phyloP scores from a whole-genome alignment of 495 filamentous ascomycete genomes.

The Penicillium flavigenum region DNA sequence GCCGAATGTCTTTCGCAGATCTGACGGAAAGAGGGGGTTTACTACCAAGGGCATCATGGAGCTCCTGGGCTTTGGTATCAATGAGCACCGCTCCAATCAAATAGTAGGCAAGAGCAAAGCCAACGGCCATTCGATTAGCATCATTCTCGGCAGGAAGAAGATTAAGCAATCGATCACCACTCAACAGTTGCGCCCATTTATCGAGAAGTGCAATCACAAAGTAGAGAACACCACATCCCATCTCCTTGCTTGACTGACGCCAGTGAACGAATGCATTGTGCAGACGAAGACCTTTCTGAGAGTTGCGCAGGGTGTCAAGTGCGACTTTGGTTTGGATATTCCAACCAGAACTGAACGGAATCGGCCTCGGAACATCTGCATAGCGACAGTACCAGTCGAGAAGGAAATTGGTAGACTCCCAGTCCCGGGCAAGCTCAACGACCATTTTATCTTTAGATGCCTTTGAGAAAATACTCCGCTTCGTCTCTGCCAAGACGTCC shows the following conservation, averaged over 20 bases:
- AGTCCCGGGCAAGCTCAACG: constrained; percentile 49
- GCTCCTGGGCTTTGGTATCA: constrained; percentile 56
- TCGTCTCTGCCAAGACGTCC: constrained; percentile 46
- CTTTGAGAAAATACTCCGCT: constrained; percentile 42
- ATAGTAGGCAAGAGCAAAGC: constrained; percentile 60
- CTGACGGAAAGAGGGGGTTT: constrained; percentile 33
- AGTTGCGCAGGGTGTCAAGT: constrained; percentile 51
- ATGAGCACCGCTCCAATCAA: constrained; percentile 59
- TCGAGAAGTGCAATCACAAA: constrained; percentile 60
- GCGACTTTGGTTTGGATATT: constrained; percentile 59
- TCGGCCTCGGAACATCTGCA: constrained; percentile 50
- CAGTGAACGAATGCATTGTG: constrained; percentile 64
- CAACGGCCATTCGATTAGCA: constrained; percentile 51
- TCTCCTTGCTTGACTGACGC: constrained; percentile 56
- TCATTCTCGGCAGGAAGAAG: constrained; percentile 45
- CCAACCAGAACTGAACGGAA: constrained; percentile 61
- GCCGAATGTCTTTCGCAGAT: constrained; percentile 39
- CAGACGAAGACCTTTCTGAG: constrained; percentile 58
- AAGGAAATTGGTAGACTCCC: constrained; percentile 58
- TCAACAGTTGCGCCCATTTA: constrained; percentile 57
- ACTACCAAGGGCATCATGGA: constrained; percentile 50
- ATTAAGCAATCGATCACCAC: constrained; percentile 46
- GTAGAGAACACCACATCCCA: constrained; percentile 58
- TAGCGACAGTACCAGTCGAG: constrained; percentile 59
- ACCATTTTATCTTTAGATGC: constrained; percentile 47